These are phyloP conservation scores for Eremochloa ophiuroides DNA, from an alignment of 176 grass and related monocot genomes.

Conservation along the genomic window DNA sequence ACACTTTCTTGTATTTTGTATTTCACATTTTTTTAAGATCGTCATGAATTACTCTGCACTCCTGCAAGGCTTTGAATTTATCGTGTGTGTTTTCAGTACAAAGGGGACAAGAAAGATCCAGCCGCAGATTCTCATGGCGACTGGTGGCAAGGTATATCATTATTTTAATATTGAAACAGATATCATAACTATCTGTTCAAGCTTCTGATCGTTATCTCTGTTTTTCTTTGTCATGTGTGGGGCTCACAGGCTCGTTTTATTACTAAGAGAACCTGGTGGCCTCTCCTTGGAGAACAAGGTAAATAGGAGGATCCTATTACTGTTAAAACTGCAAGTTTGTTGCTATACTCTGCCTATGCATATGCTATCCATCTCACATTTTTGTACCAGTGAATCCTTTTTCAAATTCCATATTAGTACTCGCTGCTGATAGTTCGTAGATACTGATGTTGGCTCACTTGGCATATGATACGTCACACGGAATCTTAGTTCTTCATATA, in stretches of 20 bases:
- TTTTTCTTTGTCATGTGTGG: not conserved
- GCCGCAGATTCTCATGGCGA: conserved; percentile 73
- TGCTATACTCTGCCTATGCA: not conserved
- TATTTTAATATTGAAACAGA: not conserved
- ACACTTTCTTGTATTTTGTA: not conserved
- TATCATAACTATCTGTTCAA: conserved; percentile 5
- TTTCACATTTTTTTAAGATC: not conserved
- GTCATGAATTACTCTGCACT: not conserved
- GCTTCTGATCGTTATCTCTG: not conserved
- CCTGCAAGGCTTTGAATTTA: not conserved
- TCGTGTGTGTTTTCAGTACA: conserved; percentile 41
- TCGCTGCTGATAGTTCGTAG: not conserved
- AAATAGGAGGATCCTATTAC: conserved; percentile 13
- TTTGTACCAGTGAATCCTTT: not conserved
- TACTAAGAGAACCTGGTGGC: conserved; percentile 52
- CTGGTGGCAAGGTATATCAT: conserved; percentile 91
- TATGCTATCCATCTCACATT: conserved; percentile 2
- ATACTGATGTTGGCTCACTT: not conserved
- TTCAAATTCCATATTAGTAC: not conserved
- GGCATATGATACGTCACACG: not conserved
- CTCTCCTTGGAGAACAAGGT: conserved; percentile 36
- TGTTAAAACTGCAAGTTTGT: not conserved
- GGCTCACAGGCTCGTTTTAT: conserved; percentile 74
- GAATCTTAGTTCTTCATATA: not conserved
- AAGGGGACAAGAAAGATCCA: conserved; percentile 53